Base-by-base conservation (phyloP, 305 asterid genomes). In the Rubia peregrina region DNA sequence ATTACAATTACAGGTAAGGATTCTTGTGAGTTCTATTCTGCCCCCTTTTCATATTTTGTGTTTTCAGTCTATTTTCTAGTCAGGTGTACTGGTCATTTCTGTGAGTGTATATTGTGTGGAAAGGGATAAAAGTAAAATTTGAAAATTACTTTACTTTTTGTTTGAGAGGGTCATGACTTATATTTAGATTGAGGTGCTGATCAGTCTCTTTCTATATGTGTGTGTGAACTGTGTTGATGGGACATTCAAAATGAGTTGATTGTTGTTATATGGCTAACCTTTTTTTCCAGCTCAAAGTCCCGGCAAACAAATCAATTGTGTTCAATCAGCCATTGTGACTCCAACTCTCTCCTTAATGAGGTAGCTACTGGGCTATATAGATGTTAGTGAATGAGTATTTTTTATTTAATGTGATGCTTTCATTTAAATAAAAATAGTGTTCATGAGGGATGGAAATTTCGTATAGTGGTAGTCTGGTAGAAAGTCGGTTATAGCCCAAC, bases 291-390 rank as follows among this genome's bases (percentile, higher is more conserved):
- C 74, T 85, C 88, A 70, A 96, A 88, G 80, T 91, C 99, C 67
- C 78, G 85, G 69, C 96, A 94, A 62, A 94, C 99, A 43, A 91
- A 94, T 76, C 91, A 89, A 76, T 80, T 94, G 66, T 94, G 99
- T 84, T 94, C 99, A 76, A 91, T 94, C 80, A 94, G 90, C 85
- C 91, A 88, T 69, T 94, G 99, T 72, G 90, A 94, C 81, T 83
- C 96, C 49, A 78, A 87, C 76, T 94, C 99, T 82, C 99, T 94
- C 67, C 77, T 87, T 76, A 94, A 91, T 79, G 96, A 94, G 99
- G 99, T 94, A 86, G 51, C 48, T 41, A 40, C 36, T 79, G 59
- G 79, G 67, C 33, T 76, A 61, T 71, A 65, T 13, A 7, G 3
- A 42, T 65, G 9, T 75, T 33, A 6, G 36, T 49, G 9, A 16